These are phyloP conservation scores for Pseudovirgaria hyperparasitica DNA, from an alignment of 2,329 filamentous ascomycete genomes.

Conservation along the genomic window DNA sequence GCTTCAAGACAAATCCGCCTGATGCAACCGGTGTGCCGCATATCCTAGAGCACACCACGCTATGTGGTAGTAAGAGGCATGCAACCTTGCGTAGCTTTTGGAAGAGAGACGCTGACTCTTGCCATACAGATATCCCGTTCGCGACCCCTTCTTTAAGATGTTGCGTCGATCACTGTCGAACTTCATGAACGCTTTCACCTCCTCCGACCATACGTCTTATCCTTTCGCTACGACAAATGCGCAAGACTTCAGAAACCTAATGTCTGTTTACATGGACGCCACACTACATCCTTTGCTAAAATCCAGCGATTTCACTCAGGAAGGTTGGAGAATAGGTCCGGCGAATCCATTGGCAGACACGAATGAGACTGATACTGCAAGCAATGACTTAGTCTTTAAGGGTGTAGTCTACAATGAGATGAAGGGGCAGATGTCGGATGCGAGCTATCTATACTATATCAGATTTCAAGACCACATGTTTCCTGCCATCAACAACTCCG, in stretches of 20 bases:
- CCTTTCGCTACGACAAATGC: constrained; percentile 94
- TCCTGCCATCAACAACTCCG: constrained; percentile 89
- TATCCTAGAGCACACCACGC: constrained; percentile 92
- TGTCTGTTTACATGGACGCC: constrained; percentile 93
- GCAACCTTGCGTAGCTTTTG: constrained; percentile 7
- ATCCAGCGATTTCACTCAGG: constrained; percentile 83
- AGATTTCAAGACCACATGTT: constrained; percentile 90
- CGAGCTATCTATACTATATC: constrained; percentile 91
- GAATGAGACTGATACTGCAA: constrained; percentile 34
- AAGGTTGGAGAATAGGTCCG: constrained; percentile 91
- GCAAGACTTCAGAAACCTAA: constrained; percentile 89
- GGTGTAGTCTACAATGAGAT: constrained; percentile 99
- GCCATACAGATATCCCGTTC: constrained; percentile 67
- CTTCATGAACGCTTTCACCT: constrained; percentile 99
- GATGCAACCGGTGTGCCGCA: constrained; percentile 94
- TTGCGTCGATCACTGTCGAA: constrained; percentile 94
- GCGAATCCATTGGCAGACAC: constrained; percentile 56
- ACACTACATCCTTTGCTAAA: constrained; percentile 85
- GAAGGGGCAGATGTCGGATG: constrained; percentile 98
- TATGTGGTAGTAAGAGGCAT: constrained; percentile 90
- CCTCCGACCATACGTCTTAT: constrained; percentile 91
- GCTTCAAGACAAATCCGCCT: constrained; percentile 97
- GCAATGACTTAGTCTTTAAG: constrained; percentile 77
- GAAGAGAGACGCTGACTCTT: constrained; percentile 6
- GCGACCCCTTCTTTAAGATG: constrained; percentile 99